phyloP scores from a whole-genome alignment of 148 eudicot genomes.

The Gaultheria prostrata region DNA sequence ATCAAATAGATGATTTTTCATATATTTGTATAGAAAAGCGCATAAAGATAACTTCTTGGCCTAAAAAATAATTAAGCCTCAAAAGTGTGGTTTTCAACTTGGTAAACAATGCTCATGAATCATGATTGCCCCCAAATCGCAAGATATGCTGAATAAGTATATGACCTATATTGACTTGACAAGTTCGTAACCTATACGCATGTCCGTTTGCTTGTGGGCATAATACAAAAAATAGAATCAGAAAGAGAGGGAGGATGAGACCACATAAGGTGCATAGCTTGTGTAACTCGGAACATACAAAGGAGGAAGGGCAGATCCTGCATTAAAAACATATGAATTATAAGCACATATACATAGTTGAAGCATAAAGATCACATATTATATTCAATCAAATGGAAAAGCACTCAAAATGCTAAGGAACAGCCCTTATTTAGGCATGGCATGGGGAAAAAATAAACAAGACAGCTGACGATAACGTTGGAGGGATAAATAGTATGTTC shows the following conservation, averaged over 20 bases:
- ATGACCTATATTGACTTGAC: neutral
- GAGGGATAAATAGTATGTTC: neutral
- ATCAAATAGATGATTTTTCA: neutral
- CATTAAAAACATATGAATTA: neutral
- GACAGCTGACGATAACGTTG: neutral
- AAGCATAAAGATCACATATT: neutral
- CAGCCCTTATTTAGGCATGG: too few relatives aligned
- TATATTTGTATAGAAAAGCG: neutral
- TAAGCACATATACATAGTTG: neutral
- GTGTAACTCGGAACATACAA: constrained; percentile 14
- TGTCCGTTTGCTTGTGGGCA: neutral
- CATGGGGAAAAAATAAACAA: neutral
- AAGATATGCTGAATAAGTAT: neutral
- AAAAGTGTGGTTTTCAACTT: neutral
- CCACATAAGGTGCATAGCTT: constrained; percentile 21
- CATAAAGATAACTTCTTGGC: neutral
- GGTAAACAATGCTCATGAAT: neutral
- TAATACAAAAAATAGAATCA: neutral
- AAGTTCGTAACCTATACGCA: neutral
- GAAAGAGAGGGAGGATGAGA: constrained; percentile 15
- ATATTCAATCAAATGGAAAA: neutral
- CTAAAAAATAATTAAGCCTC: neutral
- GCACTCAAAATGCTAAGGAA: neutral
- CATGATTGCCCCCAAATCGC: neutral
- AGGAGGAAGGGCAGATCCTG: constrained; percentile 22